Evolutionary conservation across 2,329 filamentous ascomycete genomes (phyloP).

Genomic region (Arthrobotrys sphaeroides): DNA sequence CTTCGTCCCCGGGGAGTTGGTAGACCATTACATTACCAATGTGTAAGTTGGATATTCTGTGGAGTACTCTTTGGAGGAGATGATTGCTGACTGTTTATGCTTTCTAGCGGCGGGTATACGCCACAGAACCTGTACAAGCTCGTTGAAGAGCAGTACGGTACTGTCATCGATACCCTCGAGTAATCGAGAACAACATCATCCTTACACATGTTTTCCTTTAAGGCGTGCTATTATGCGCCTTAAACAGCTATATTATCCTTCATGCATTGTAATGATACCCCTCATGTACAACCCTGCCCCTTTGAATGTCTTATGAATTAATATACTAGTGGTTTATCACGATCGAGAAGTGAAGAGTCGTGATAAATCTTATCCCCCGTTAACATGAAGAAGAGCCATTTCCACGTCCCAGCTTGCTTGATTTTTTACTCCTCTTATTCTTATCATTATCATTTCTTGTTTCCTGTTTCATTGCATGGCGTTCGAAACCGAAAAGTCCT

Average conservation of each 20-base stretch:
- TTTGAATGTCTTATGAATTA: neutral
- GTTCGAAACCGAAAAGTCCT: conserved; percentile 4
- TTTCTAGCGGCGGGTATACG: conserved; percentile 45
- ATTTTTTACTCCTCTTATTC: neutral
- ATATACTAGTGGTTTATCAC: neutral
- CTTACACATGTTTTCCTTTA: too few species aligned
- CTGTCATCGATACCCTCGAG: conserved; percentile 23
- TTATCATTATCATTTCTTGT: neutral
- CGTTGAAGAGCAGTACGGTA: conserved; percentile 51
- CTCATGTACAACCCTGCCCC: neutral
- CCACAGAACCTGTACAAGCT: conserved; percentile 51
- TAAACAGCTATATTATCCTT: neutral
- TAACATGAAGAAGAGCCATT: neutral
- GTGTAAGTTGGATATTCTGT: conserved; percentile 32
- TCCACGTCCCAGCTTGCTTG: neutral
- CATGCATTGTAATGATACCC: conserved; percentile 19
- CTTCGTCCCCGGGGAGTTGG: conserved; percentile 45
- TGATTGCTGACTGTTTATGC: neutral
- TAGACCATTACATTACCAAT: conserved; percentile 52
- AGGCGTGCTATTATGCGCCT: too few species aligned
- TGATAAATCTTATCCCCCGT: neutral
- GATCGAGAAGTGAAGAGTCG: neutral
- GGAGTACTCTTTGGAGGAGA: neutral
- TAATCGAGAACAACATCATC: too few species aligned
- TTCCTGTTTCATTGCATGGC: conserved; percentile 12